Percentiles rank a stretch among this genome's conserved stretches.
phyloP scores from a whole-genome alignment of 2,329 filamentous ascomycete species.

The Pseudocercospora vitis region DNA sequence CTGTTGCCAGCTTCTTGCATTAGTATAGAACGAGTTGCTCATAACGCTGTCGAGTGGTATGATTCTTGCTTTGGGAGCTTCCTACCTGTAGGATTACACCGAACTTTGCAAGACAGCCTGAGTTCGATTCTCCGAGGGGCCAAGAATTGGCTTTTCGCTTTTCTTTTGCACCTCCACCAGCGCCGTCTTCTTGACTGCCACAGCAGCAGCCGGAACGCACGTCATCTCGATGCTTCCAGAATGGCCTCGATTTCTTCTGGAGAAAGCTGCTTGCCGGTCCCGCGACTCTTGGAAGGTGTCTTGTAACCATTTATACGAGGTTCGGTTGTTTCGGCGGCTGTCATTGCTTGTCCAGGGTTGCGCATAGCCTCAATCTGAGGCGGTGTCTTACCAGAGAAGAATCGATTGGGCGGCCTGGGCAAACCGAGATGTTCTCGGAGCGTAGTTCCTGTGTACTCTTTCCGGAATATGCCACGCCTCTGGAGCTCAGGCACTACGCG shows the following conservation, averaged over 20 bases:
- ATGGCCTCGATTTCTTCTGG: slow-evolving; percentile 14
- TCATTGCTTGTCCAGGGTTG: slow-evolving; percentile 17
- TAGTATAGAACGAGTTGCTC: too few species aligned
- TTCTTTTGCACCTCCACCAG: too few species aligned
- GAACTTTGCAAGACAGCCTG: too few species aligned
- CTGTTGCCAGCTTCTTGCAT: too few species aligned
- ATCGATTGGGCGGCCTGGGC: slow-evolving; percentile 28
- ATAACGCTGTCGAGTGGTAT: too few species aligned
- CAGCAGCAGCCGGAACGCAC: too few species aligned
- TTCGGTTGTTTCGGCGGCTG: slow-evolving; percentile 13
- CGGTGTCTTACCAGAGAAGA: slow-evolving; percentile 22
- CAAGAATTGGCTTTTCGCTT: too few species aligned
- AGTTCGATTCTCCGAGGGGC: too few species aligned
- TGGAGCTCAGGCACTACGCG: slow-evolving; percentile 30
- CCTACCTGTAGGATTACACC: too few species aligned
- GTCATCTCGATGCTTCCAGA: slow-evolving; percentile 16
- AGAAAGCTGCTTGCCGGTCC: background rate
- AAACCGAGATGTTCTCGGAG: slow-evolving; percentile 30
- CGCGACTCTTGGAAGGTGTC: slow-evolving; percentile 1
- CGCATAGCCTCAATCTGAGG: slow-evolving; percentile 15
- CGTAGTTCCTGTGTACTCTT: slow-evolving; percentile 29
- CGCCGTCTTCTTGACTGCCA: too few species aligned
- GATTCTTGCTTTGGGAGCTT: too few species aligned
- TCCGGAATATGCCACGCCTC: slow-evolving; percentile 25
- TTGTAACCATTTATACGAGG: slow-evolving; percentile 12